Percentiles rank a stretch among this genome's conserved stretches.
These are phyloP conservation scores for Nakazawaea populi DNA, from an alignment of 805 yeast species.

Conservation along the genomic window DNA sequence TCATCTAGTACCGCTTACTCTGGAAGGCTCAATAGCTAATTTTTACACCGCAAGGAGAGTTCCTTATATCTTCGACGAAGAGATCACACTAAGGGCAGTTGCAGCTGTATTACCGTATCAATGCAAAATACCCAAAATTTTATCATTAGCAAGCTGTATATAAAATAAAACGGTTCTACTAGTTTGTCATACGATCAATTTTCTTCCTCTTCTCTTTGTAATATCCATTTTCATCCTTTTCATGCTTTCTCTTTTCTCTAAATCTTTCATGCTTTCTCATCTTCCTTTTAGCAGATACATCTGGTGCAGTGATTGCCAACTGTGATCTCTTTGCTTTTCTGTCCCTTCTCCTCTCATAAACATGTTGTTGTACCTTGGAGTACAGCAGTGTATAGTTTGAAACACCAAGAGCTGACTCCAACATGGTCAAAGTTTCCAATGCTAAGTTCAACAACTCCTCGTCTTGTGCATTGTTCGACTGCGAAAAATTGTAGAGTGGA, in stretches of 20 bases:
- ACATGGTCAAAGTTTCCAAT: constrained; percentile 59
- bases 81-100: too few relatives aligned
- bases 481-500: constrained; percentile 45
- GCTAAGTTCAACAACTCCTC: constrained; percentile 49
- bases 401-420: constrained; percentile 66
- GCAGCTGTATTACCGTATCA: too few relatives aligned
- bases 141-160: too few relatives aligned
- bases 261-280: constrained; percentile 67
- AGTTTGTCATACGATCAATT: constrained; percentile 8
- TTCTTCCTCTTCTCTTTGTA: constrained; percentile 60
- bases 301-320: constrained; percentile 74
- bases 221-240: constrained; percentile 71
- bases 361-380: constrained; percentile 55
- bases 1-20: too few relatives aligned
- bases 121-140: too few relatives aligned
- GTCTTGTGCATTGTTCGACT: constrained; percentile 29
- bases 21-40: too few relatives aligned
- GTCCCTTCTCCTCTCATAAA: constrained; percentile 62
- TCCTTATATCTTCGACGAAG: too few relatives aligned
- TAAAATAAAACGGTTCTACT: not conserved
- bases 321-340: constrained; percentile 73
- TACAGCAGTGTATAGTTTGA: constrained; percentile 59
- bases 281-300: constrained; percentile 71
- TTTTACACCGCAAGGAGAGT: too few relatives aligned
- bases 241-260: constrained; percentile 71